Evolutionary conservation across 148 eudicot species (phyloP), one percentile per base, ranked within the genome.

Genomic region (Camellia japonica): DNA sequence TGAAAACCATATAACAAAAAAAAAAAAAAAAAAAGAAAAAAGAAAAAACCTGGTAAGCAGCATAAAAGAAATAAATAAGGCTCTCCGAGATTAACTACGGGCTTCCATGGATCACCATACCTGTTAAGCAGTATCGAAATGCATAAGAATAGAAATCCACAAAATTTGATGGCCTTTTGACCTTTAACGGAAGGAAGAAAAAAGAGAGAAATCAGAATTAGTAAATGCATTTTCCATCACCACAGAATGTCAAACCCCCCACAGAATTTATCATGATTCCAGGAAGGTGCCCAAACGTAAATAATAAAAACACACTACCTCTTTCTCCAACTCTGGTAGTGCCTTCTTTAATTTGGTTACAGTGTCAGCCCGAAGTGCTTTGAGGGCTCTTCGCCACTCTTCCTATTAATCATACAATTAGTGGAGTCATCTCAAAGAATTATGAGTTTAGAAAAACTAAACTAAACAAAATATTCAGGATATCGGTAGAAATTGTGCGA

Each of bases 311-410:
- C 20, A 71, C n/a, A 14, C 72, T 78, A 93, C 99, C 94, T 95
- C 97, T 81, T 83, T 87, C 86, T 93, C 97, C 74, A 95, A 85
- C 63, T 89, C 98, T 73, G 93, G 90, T 73, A 96, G 85, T 79
- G 92, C 88, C 88, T 90, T 92, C 81, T 90, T 91, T 47, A 96
- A 82, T 85, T 96, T 96, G 66, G 74, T 43, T 76, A 91, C 78
- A 15, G 97, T 90, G 78, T 96, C 99, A 59, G 86, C 97, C 79
- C 89, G 90, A 82, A 96, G 78, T 23, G 91, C 89, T 86, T 90
- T 96, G 71, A 96, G 94, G 75, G 93, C 97, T 85, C 80, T 90
- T 72, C 93, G 85, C 99, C 99, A 96, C 84, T 96, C 99, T 47
- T 96, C 98, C 99, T 96, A 68, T 74, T n/a, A 73, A 78, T 69